Percentiles rank a stretch among this genome's conserved stretches.
Conservation (phyloP, 345 rosid genomes). For the Passiflora organensis region DNA sequence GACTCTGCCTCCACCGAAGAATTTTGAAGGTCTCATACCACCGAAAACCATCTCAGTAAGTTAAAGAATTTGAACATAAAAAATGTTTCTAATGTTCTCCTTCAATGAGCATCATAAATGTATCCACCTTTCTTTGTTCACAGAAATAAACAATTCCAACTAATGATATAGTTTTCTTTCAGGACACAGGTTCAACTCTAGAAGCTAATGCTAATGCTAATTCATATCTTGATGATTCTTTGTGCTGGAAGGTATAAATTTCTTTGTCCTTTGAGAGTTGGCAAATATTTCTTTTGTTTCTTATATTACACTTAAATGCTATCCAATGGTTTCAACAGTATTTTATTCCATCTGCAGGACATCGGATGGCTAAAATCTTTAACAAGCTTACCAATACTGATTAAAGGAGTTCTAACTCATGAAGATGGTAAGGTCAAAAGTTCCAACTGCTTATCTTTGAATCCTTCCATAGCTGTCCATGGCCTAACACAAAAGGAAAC, state of each 20-base stretch:
- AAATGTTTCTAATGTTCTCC: neutral
- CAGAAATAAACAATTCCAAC: neutral
- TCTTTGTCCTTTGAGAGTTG: neutral
- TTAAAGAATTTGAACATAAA: slow-evolving; percentile 46
- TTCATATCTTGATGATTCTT: slow-evolving; percentile 64
- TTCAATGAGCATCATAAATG: neutral
- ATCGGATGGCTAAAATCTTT: slow-evolving; percentile 93
- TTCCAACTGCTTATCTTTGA: neutral
- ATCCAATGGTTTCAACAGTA: too few species aligned
- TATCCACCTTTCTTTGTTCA: neutral
- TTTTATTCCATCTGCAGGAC: neutral
- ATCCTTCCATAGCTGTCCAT: neutral
- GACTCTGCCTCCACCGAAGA: slow-evolving; percentile 67
- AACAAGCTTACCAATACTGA: slow-evolving; percentile 81
- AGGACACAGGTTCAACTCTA: slow-evolving; percentile 78
- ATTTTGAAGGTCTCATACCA: slow-evolving; percentile 65
- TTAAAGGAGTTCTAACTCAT: slow-evolving; percentile 87
- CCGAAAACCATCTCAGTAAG: slow-evolving; percentile 43
- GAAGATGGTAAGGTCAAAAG: slow-evolving; percentile 62
- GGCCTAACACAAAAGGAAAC: too few species aligned
- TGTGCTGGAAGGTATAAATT: slow-evolving; percentile 75
- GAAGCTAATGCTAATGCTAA: slow-evolving; percentile 86
- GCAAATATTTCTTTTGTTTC: neutral
- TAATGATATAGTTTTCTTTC: neutral
- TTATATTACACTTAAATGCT: too few species aligned